Evolutionary conservation across 1,284 basidiomycete species (phyloP).

Genomic region (Fomitopsis pinicola): DNA sequence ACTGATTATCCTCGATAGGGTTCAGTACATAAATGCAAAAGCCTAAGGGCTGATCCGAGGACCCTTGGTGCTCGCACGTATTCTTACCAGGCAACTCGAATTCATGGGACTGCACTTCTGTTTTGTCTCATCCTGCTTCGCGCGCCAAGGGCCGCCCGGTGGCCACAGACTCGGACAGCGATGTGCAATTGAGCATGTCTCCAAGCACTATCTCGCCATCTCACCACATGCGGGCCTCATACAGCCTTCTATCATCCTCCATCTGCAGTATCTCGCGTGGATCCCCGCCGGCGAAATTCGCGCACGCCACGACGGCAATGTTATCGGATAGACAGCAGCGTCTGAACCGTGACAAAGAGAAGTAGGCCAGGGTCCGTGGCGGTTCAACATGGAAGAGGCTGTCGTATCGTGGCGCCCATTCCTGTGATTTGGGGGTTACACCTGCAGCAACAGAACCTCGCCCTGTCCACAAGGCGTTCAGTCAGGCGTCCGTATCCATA

Average conservation of each 20-base stretch:
- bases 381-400: not conserved
- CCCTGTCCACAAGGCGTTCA: not conserved
- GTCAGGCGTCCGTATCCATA: not conserved
- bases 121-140: not conserved
- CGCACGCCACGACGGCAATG: not conserved
- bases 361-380: not conserved
- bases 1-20: conserved; percentile 2
- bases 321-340: not conserved
- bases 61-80: not conserved
- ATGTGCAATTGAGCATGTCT: not conserved
- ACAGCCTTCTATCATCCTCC: not conserved
- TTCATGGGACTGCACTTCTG: not conserved
- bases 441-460: not conserved
- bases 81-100: not conserved
- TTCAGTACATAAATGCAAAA: not conserved
- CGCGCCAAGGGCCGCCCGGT: not conserved
- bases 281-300: not conserved
- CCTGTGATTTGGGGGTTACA: not conserved
- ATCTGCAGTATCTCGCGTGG: not conserved
- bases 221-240: not conserved
- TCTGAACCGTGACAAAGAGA: not conserved
- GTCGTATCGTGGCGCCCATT: not conserved
- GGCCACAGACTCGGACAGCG: not conserved
- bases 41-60: not conserved
- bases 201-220: not conserved